Evolutionary conservation across 805 yeast species (phyloP).

Genomic region (Kodamaea leandrae): DNA sequence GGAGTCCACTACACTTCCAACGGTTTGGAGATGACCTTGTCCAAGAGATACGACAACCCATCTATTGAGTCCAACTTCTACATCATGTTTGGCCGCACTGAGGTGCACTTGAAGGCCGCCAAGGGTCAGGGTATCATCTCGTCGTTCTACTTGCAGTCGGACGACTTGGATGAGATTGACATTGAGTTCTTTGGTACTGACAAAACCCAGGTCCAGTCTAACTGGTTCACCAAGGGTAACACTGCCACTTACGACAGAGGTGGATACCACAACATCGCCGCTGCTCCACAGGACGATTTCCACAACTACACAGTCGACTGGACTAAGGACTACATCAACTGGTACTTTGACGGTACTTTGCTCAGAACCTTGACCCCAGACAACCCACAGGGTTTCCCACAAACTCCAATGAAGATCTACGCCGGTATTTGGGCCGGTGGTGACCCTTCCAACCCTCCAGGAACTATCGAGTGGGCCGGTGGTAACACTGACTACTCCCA

Average conservation of each 20-base stretch:
- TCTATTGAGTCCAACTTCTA: conserved; percentile 73
- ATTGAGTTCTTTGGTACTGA: conserved; percentile 87
- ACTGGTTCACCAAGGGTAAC: conserved; percentile 79
- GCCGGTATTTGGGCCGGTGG: conserved; percentile 53
- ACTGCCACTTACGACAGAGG: conserved; percentile 62
- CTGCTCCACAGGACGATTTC: conserved; percentile 14
- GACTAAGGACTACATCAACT: conserved; percentile 14
- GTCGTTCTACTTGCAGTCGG: conserved; percentile 74
- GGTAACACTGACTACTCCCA: conserved; percentile 21
- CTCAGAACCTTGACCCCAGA: conserved; percentile 13
- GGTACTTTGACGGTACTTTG: conserved; percentile 13
- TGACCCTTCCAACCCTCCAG: conserved; percentile 28
- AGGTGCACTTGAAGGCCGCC: conserved; percentile 69
- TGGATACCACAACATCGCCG: conserved; percentile 12
- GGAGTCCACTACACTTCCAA: conserved; percentile 20
- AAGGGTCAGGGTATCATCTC: conserved; percentile 78
- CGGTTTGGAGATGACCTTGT: conserved; percentile 64
- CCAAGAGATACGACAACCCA: conserved; percentile 72
- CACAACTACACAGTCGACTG: conserved; percentile 17
- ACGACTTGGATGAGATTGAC: conserved; percentile 88
- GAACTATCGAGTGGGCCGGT: conserved; percentile 28
- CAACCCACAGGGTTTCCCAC: conserved; percentile 17
- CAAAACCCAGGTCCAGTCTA: conserved; percentile 67
- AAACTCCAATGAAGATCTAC: conserved; percentile 16
- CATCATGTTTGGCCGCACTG: conserved; percentile 86